Evolutionary conservation across 1,139 yeast genomes (phyloP), one percentile per base, ranked within the genome.

Genomic region (Arxiozyma heterogenica): DNA sequence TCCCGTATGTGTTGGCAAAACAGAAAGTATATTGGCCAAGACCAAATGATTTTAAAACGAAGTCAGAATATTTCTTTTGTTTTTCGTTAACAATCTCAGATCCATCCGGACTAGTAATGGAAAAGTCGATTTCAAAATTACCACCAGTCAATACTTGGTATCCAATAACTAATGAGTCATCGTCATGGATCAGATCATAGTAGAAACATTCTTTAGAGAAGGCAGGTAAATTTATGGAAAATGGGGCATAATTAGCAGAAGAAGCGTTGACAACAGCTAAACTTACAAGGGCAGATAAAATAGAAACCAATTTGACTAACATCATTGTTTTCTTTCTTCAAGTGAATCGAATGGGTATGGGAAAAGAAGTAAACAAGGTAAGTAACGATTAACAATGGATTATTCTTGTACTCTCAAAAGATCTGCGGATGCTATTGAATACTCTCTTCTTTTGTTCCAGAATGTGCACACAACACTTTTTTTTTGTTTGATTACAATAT

Each of bases 21-120:
- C 88, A 83, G 71, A 83, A 82, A 60, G 81, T 80, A 68, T 82
- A 83, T 69, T 82, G 84, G 53, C 88, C 88, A 44, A 73, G 53
- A 20, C 78, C 78, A 62, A 73, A 74, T 0, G 78, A 73, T 78
- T 64, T 85, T 76, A 65, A 73, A 62, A 64, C 67, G 54, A 79
- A 81, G 61, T 82, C 87, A 5, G 84, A 84, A 65, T 80, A 84
- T 71, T 84, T 80, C 57, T 76, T 75, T 51, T 71, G 68, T 56
- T 75, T 75, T 60, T 83, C 87, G 45, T 71, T 70, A 61, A 81
- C 75, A 48, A 80, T 74, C 53, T 75, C 75, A 54, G 78, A 78
- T 2, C 83, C 86, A 62, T 76, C 82, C 48, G 88, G 87, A 55
- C 78, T 76, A 55, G 74, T 79, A 59, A 83, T 79, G 55, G 77